Base-by-base conservation (phyloP, 108 stramenopile genomes). In the Pseudonitzschia multiseries region DNA sequence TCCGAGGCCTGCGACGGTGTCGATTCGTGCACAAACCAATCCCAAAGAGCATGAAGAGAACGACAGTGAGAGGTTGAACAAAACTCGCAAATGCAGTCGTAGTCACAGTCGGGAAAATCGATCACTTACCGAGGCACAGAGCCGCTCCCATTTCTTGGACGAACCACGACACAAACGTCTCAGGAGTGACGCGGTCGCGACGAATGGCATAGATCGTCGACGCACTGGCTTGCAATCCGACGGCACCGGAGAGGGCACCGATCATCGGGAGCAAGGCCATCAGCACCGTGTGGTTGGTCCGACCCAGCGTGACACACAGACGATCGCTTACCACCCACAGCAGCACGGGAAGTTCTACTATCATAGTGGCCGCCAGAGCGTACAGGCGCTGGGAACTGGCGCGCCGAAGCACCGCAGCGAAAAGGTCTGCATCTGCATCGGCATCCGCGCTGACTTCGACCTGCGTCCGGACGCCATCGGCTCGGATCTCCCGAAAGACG, bases 171-270 rank as follows among this genome's bases (percentile, higher is more conserved):
- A n/a, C 41, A 53, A 71, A 89, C 29, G 73, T 79, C 17, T 81
- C 69, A 22, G 46, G 63, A 8, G 69, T 80, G 13, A 92, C 79
- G 0, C 83, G 83, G 18, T 42, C 62, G 57, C 86, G 79, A 21
- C 76, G 65, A 48, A 92, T 81, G n/a, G 87, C 85, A 50, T 84
- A 64, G 4, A 85, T 83, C 2, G 88, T 89, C 36, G 86, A 67
- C 8, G 79, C 78, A 73, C 83, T 87, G 9, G 91, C 77, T 65
- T 92, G 91, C 52, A 92, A 66, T 0, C 85, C 88, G 36, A 85
- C 86, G 61, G 87, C 89, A 0, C 91, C 91, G 12, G 87, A 88
- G 10, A 92, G 78, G 12, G 91, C 91, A 66, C 74, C 75, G 32
- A 76, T 65, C 17, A 89, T 50, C 0, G 88, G 88, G 24, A 92